Evolutionary conservation across 192 early-diverging fungal species (phyloP).

Genomic region (Rhizophagus sp.): DNA sequence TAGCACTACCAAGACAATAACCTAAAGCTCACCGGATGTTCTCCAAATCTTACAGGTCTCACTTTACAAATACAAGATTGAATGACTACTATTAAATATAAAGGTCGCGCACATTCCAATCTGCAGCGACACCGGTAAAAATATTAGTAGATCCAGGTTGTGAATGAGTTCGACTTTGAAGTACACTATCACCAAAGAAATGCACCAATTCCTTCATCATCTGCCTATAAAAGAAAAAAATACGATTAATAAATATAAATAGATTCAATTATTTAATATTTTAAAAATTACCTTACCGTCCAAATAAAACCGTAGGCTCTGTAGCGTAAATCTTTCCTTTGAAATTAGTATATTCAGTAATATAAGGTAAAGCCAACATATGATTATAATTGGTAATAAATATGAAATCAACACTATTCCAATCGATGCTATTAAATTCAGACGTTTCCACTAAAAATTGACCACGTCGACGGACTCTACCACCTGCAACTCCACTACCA

Average conservation of each 20-base stretch:
- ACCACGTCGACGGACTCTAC: not conserved
- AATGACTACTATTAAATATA: slow-evolving; percentile 46
- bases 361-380: slow-evolving; percentile 75
- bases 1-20: slow-evolving; percentile 70
- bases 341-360: slow-evolving; percentile 82
- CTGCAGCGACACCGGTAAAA: not conserved
- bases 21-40: slow-evolving; percentile 62
- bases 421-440: slow-evolving; percentile 60
- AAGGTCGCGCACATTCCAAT: slow-evolving; percentile 27
- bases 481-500: not conserved
- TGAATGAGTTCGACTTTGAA: not conserved
- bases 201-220: slow-evolving; percentile 64
- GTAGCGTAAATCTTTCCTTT: slow-evolving; percentile 77
- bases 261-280: not conserved
- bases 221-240: slow-evolving; percentile 35
- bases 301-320: slow-evolving; percentile 79
- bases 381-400: slow-evolving; percentile 75
- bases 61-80: slow-evolving; percentile 61
- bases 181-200: slow-evolving; percentile 46
- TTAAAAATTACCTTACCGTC: slow-evolving; percentile 45
- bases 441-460: slow-evolving; percentile 44
- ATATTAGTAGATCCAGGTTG: not conserved
- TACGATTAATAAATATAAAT: not conserved
- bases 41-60: slow-evolving; percentile 56
- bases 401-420: slow-evolving; percentile 72